Evolutionary conservation across 1,139 yeast genomes (phyloP), one percentile per base, ranked within the genome.

Genomic region (Saccharomyces hybrid): DNA sequence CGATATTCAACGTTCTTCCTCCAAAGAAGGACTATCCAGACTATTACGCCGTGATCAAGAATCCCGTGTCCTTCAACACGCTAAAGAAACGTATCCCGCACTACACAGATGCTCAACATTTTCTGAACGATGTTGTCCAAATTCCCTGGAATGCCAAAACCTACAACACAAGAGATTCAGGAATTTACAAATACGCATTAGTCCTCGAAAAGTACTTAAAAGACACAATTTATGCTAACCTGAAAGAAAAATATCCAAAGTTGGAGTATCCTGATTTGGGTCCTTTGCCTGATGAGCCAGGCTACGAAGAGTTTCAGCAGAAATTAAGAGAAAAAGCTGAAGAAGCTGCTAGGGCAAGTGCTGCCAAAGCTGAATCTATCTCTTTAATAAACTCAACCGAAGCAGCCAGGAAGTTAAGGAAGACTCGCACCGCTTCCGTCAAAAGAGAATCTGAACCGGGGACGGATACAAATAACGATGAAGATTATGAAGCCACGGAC

Each of bases 71-170:
- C 54, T 73, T 86, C 60, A 82, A 80, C 58, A 85, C 89, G 0
- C 83, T 86, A 2, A 78, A 81, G 78, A 73, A 73, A 61, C 65
- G 73, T 44, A 58, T 70, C n/a, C 62, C 65, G 26, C 76, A 76
- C 59, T 90, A 89, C 71, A 69, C 74, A 9, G 74, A 75, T 52
- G 82, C 88, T 0, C 86, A 83, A 62, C 84, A 82, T 55, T 90
- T 89, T 68, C 73, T 91, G 47, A 78, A 76, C 56, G 97, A 90
- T 68, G 69, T 91, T 58, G 89, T 86, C 0, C 93, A 88, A 69
- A 86, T 91, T 51, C 80, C 88, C 0, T 88, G 96, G 90, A 91
- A 91, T 68, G 97, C 97, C 2, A 80, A 89, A 59, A 80, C 84
- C 50, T 91, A 85, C 71, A 91, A 91, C 68, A 83, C 83, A 56